Evolutionary conservation across 1,139 yeast genomes (phyloP).

Genomic region (Geotrichum phurueaensis): DNA sequence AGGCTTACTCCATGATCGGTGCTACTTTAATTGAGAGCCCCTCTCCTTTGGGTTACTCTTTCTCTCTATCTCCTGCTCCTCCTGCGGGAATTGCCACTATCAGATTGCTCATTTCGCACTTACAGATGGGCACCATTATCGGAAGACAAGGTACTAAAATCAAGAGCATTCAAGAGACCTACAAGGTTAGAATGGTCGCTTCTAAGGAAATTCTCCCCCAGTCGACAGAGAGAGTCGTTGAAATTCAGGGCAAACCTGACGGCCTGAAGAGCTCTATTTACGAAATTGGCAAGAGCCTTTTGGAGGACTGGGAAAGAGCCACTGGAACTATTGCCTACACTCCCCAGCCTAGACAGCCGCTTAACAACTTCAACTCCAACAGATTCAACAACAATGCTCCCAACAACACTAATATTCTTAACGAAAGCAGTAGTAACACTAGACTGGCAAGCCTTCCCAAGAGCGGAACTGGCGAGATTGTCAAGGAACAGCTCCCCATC

Average conservation of each 20-base stretch:
- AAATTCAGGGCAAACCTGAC: conserved; percentile 74
- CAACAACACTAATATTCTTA: conserved; percentile 6
- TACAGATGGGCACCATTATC: conserved; percentile 86
- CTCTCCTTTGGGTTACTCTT: conserved; percentile 44
- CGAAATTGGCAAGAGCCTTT: conserved; percentile 64
- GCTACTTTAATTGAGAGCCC: conserved; percentile 48
- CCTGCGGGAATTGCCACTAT: conserved; percentile 52
- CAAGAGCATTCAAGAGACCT: conserved; percentile 68
- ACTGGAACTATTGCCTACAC: conserved; percentile 61
- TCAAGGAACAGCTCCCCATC: conserved; percentile 46
- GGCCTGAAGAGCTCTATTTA: conserved; percentile 53
- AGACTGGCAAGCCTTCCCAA: conserved; percentile 6
- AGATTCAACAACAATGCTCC: conserved; percentile 10
- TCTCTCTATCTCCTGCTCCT: conserved; percentile 42
- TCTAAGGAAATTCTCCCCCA: conserved; percentile 79
- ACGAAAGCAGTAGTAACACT: conserved; percentile 9
- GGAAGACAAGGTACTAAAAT: conserved; percentile 82
- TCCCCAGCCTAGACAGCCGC: conserved; percentile 44
- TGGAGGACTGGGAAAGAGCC: conserved; percentile 59
- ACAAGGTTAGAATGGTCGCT: conserved; percentile 76
- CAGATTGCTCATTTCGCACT: conserved; percentile 73
- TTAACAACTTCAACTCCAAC: not conserved
- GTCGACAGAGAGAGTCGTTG: conserved; percentile 83
- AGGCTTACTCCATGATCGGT: conserved; percentile 68
- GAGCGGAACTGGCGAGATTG: conserved; percentile 26